A percentile compares a stretch with the other conserved stretches of the same genome.
These are phyloP conservation scores for Dothideomycetes sp. DNA, from an alignment of 2,329 filamentous ascomycete genomes.

Conservation along the genomic window DNA sequence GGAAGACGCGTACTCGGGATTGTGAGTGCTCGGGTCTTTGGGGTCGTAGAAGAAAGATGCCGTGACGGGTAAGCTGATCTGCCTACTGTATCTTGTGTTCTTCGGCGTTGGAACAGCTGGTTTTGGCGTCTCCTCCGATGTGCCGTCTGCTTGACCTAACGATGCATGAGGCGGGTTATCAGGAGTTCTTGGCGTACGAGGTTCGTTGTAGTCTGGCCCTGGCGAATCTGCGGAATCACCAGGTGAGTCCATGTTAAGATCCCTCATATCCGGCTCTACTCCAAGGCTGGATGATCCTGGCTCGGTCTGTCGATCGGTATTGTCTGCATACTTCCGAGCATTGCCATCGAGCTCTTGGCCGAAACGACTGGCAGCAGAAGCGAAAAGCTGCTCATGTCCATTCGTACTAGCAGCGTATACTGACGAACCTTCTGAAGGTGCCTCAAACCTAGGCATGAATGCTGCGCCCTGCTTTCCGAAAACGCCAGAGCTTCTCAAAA, in stretches of 20 bases:
- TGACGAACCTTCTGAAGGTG: background rate
- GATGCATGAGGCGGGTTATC: constrained; percentile 5
- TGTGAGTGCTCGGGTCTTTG: constrained; percentile 32
- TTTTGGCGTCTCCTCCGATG: constrained; percentile 17
- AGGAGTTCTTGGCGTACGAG: constrained; percentile 22
- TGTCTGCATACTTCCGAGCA: background rate
- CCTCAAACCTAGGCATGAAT: background rate
- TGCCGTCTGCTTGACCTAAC: constrained; percentile 7
- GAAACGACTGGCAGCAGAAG: constrained; percentile 6
- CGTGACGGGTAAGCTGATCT: constrained; percentile 32
- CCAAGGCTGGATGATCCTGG: constrained; percentile 28
- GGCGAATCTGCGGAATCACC: constrained; percentile 25
- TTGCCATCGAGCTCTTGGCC: background rate
- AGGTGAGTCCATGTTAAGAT: constrained; percentile 37
- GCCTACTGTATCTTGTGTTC: constrained; percentile 24
- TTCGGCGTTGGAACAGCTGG: constrained; percentile 10
- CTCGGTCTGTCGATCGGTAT: background rate
- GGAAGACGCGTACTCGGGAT: constrained; percentile 32
- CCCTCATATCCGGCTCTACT: constrained; percentile 36
- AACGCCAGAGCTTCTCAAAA: constrained; percentile 39
- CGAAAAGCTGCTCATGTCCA: constrained; percentile 4
- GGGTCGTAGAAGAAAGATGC: constrained; percentile 35
- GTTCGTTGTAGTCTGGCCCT: constrained; percentile 23
- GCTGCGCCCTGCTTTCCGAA: constrained; percentile 3
- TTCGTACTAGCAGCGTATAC: background rate